phyloP scores from a whole-genome alignment of 805 yeast species.

The Myxozyma monticola region DNA sequence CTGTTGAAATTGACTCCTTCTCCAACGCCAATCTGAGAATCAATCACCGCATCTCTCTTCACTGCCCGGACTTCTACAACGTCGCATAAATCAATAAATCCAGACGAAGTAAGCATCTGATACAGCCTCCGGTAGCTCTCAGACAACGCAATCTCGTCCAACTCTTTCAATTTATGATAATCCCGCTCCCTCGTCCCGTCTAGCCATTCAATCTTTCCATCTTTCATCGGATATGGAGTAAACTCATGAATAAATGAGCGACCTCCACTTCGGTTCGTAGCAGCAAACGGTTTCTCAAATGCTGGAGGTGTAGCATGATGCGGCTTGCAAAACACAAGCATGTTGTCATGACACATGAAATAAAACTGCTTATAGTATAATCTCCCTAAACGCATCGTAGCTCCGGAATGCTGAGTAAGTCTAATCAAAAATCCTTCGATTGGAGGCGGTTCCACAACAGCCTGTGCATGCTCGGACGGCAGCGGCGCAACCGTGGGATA shows the following conservation, averaged over 20 bases:
- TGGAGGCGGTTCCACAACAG: slow-evolving; percentile 61
- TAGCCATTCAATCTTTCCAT: slow-evolving; percentile 65
- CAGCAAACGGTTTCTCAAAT: slow-evolving; percentile 29
- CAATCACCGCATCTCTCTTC: slow-evolving; percentile 28
- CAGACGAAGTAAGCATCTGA: slow-evolving; percentile 57
- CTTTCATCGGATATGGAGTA: slow-evolving; percentile 56
- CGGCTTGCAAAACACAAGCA: slow-evolving; percentile 59
- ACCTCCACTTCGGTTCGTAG: slow-evolving; percentile 11
- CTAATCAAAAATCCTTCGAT: slow-evolving; percentile 78
- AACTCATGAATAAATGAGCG: slow-evolving; percentile 42
- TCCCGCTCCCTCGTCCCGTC: slow-evolving; percentile 36
- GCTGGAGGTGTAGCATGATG: slow-evolving; percentile 59
- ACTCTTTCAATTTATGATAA: slow-evolving; percentile 45
- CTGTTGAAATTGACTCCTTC: slow-evolving; percentile 22
- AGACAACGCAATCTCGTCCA: slow-evolving; percentile 60
- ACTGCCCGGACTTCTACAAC: slow-evolving; percentile 33
- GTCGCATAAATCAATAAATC: slow-evolving; percentile 56
- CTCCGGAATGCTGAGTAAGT: slow-evolving; percentile 54
- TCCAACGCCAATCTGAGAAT: slow-evolving; percentile 21
- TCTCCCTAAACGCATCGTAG: slow-evolving; percentile 39
- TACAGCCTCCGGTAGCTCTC: slow-evolving; percentile 65
- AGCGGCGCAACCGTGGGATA: slow-evolving; percentile 31
- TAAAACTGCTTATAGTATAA: slow-evolving; percentile 59
- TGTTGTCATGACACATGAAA: slow-evolving; percentile 59
- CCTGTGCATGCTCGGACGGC: slow-evolving; percentile 19